Evolutionary conservation across 2,329 filamentous ascomycete genomes (phyloP).

Genomic region (Diaporthe amygdali): DNA sequence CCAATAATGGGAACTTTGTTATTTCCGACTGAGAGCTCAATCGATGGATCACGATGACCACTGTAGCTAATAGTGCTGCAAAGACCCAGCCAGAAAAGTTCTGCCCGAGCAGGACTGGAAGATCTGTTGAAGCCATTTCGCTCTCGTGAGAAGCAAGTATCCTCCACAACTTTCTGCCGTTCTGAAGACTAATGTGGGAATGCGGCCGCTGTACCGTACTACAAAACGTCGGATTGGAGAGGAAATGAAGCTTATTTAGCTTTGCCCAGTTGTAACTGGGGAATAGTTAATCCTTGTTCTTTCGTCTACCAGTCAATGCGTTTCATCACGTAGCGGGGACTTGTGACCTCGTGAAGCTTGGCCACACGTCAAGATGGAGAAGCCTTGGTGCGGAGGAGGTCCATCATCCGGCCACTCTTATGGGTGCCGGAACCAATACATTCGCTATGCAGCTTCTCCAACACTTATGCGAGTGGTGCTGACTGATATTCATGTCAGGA

Average conservation of each 20-base stretch:
- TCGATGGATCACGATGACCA: neutral
- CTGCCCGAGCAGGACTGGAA: neutral
- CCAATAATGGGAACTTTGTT: slow-evolving; percentile 11
- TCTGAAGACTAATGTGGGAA: neutral
- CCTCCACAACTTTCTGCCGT: neutral
- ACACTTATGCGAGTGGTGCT: neutral
- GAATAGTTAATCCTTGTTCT: neutral
- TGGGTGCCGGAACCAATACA: neutral
- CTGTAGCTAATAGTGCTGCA: neutral
- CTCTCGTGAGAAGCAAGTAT: neutral
- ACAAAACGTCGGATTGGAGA: neutral
- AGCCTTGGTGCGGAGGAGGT: slow-evolving; percentile 4
- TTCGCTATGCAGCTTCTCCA: neutral
- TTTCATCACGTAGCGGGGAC: neutral
- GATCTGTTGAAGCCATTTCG: neutral
- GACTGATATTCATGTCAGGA: neutral
- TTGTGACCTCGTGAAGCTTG: slow-evolving; percentile 6
- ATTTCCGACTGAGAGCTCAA: neutral
- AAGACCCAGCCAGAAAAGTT: neutral
- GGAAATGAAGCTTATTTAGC: neutral
- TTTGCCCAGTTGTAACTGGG: neutral
- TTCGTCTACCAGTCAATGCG: neutral
- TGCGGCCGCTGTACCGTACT: neutral
- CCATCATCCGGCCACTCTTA: neutral
- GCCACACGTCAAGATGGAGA: neutral